Evolutionary conservation across 73 alveolate genomes (phyloP).

Genomic region (Symbiodinium natans): DNA sequence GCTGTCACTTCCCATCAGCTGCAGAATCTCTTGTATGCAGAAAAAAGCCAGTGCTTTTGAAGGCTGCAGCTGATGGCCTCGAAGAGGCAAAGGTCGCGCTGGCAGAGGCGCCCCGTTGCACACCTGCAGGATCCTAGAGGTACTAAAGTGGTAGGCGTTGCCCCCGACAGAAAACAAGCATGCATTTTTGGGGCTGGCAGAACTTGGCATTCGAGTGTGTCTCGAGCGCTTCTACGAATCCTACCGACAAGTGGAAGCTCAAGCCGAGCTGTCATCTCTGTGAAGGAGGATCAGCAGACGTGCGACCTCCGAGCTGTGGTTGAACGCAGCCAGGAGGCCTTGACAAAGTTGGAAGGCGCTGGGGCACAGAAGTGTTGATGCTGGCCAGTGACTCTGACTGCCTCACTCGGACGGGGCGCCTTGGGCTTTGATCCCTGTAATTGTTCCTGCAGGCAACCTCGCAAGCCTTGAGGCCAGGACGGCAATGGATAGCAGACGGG

Average conservation of each 20-base stretch:
- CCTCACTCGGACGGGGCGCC: no score
- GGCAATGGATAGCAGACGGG: no score
- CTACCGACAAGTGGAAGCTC: no score
- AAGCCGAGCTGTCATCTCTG: no score
- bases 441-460: background rate
- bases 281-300: conserved; percentile 8
- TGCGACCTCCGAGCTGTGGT: background rate
- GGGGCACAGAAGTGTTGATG: no score
- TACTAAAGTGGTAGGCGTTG: no score
- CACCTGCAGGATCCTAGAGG: no score
- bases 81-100: conserved; percentile 5
- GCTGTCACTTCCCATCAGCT: background rate
- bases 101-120: background rate
- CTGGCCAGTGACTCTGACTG: no score
- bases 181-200: no score
- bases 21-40: background rate
- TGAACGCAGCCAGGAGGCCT: background rate
- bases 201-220: no score
- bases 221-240: no score
- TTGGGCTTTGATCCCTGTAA: background rate
- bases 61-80: conserved; percentile 31
- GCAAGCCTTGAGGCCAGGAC: background rate
- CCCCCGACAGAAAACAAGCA: no score
- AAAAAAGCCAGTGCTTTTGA: background rate
- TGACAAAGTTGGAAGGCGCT: background rate